Conservation (phyloP, 2,329 filamentous ascomycete genomes). For the Botrytis deweyae region DNA sequence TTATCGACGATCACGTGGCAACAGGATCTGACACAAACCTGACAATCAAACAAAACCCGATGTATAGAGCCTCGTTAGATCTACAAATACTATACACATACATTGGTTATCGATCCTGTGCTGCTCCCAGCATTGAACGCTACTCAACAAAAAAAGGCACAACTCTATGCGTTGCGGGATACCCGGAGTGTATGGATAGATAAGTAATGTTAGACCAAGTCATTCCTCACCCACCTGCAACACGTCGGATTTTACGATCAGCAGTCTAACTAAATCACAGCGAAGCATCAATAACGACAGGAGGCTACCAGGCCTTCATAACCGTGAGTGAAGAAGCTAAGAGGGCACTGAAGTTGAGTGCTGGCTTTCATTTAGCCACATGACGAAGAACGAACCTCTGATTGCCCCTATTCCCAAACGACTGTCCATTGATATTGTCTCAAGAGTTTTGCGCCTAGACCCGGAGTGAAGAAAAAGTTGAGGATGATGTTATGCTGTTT, state of each 20-base stretch:
- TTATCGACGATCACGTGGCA: slow-evolving; percentile 16
- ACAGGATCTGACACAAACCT: not conserved
- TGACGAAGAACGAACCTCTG: not conserved
- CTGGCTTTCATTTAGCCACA: not conserved
- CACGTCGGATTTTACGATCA: not conserved
- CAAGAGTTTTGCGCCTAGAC: not conserved
- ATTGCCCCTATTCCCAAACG: not conserved
- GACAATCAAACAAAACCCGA: not conserved
- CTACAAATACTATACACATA: not conserved
- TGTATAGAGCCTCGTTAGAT: not conserved
- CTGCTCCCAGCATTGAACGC: not conserved
- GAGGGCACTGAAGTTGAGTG: not conserved
- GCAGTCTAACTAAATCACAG: not conserved
- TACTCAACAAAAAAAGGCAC: not conserved
- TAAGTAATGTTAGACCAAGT: not conserved
- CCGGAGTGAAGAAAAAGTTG: no score
- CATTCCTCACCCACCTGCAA: not conserved
- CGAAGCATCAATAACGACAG: not conserved
- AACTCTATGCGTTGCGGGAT: not conserved
- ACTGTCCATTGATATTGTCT: not conserved
- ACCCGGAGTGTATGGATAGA: not conserved
- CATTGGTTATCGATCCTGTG: not conserved
- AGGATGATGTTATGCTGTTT: not conserved
- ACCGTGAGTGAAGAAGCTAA: not conserved
- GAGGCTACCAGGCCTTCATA: no score